Base-by-base conservation (phyloP, 768 basidiomycete species). In the Lactarius sp. region DNA sequence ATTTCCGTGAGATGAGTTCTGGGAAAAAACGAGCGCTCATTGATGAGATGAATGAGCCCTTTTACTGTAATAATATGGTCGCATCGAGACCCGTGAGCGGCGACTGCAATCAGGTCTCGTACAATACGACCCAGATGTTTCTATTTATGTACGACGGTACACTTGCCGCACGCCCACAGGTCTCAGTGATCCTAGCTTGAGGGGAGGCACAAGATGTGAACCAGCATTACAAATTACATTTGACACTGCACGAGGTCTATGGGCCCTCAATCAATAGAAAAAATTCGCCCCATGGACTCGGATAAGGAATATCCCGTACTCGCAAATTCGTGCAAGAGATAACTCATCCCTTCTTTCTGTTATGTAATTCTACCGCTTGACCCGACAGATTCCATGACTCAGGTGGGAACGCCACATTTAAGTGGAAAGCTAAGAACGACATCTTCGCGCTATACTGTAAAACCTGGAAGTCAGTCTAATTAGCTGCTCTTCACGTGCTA, bases 271-370 rank as follows among this genome's bases (percentile, higher is more conserved):
- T 10, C 52, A 16, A 55, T 33, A 14, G 33, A 36, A 50, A 42
- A 44, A 9, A n/a, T n/a, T n/a, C 53, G 6, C 14, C 47, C 36
- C 33, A 42, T 49, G n/a, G n/a, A n/a, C n/a, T n/a, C n/a, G 44
- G 49, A 18, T 14, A 56, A 27, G 2, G 47, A 7, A 56, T 31
- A 14, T 44, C 61, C 14, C 41, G 9, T 34, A 10, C 55, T 46
- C 56, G 56, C 55, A 51, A 49, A 62, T 31, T 41, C 54, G 41
- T 54, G 33, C 34, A 47, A 62, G 20, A 51, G 18, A 27, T 18
- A 22, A 22, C 33, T 12, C n/a, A 49, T 34, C 34, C n/a, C 44
- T 44, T 34, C 42, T 22, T 27, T 37, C 36, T 59, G 16, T 18
- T 41, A 59, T 41, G 58, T n/a, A n/a, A n/a, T n/a, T n/a, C n/a